phyloP scores from a whole-genome alignment of 2,329 filamentous ascomycete genomes.

The Sclerotinia minor region DNA sequence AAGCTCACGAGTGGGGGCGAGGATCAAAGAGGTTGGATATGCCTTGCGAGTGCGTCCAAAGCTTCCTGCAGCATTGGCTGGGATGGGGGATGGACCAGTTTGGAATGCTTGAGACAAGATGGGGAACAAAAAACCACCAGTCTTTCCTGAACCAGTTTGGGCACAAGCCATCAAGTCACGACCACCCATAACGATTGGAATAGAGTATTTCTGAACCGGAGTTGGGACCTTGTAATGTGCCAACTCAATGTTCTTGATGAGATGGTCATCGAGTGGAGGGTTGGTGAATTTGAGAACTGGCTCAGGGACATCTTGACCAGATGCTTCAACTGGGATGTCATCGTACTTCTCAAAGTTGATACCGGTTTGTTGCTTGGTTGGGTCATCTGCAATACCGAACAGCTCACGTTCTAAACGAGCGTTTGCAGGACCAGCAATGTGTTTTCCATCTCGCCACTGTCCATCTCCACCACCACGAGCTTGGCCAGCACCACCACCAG shows the following conservation, averaged over 20 bases:
- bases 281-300: constrained; percentile 88
- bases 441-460: constrained; percentile 95
- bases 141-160: constrained; percentile 99
- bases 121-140: constrained; percentile 98
- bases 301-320: constrained; percentile 89
- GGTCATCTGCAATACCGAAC: constrained; percentile 87
- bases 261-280: constrained; percentile 91
- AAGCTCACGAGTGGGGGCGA: constrained; percentile 95
- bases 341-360: constrained; percentile 99
- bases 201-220: constrained; percentile 98
- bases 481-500: constrained; percentile 42
- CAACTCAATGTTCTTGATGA: constrained; percentile 89
- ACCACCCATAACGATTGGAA: constrained; percentile 96
- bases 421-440: constrained; percentile 86
- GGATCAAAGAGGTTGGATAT: constrained; percentile 91
- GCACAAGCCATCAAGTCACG: constrained; percentile 99
- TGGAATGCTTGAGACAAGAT: constrained; percentile 97
- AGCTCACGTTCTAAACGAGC: constrained; percentile 91
- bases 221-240: constrained; percentile 95
- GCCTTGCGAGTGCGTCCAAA: constrained; percentile 96
- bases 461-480: constrained; percentile 89
- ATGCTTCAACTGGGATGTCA: constrained; percentile 97
- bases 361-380: constrained; percentile 91
- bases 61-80: constrained; percentile 64
- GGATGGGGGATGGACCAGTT: constrained; percentile 74